A percentile compares a stretch with the other conserved stretches of the same genome.
These are phyloP conservation scores for Eucalyptus paniculata DNA, from an alignment of 345 rosid genomes.

Conservation along the genomic window DNA sequence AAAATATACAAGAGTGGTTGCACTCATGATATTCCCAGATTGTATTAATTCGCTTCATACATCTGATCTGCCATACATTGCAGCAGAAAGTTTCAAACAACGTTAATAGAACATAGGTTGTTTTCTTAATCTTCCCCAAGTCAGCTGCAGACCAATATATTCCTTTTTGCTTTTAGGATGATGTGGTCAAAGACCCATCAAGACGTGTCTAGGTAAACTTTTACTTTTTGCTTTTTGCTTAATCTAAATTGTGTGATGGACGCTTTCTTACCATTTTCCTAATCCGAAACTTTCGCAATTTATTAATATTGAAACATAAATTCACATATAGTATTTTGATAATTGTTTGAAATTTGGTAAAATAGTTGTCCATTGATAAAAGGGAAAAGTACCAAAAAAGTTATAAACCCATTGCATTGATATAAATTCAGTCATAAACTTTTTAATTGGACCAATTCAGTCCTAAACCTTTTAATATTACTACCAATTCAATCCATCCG, in stretches of 20 bases:
- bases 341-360: background rate
- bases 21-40: background rate
- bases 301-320: background rate
- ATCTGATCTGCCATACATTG: background rate
- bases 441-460: too few species aligned
- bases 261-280: background rate
- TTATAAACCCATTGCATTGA: too few species aligned
- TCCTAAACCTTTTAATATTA: too few species aligned
- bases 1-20: background rate
- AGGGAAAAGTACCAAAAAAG: too few species aligned
- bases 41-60: background rate
- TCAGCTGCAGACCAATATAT: background rate
- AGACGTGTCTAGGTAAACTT: background rate
- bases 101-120: background rate
- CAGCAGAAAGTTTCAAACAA: background rate
- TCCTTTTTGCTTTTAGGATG: background rate
- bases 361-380: background rate
- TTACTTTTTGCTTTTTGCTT: background rate
- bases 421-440: too few species aligned
- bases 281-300: background rate
- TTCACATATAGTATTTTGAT: background rate
- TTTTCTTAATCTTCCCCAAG: background rate
- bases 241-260: background rate
- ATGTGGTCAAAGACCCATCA: background rate
- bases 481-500: too few species aligned